Conservation (phyloP, 2,329 filamentous ascomycete species). For the Aureobasidium pullulans region DNA sequence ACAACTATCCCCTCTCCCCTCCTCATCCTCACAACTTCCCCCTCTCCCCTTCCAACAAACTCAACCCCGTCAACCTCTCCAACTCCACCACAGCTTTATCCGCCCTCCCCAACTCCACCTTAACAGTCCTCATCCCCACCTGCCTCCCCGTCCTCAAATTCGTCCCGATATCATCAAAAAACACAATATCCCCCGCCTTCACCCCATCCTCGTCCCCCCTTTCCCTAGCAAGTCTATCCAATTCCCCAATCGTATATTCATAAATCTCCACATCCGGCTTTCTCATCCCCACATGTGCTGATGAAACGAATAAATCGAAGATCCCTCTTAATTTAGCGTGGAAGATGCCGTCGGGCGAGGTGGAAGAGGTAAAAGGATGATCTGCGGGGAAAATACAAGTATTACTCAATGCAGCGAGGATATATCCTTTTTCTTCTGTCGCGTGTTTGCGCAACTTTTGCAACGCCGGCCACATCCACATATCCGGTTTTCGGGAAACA, state of each 20-base stretch:
- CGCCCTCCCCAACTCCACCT: conserved; percentile 70
- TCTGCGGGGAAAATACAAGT: conserved; percentile 77
- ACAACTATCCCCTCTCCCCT: no score
- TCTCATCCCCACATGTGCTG: conserved; percentile 75
- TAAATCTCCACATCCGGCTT: conserved; percentile 87
- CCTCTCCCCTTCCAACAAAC: conserved; percentile 29
- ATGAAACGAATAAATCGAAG: conserved; percentile 85
- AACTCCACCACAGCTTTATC: conserved; percentile 76
- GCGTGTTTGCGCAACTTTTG: conserved; percentile 49
- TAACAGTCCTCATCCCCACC: conserved; percentile 73
- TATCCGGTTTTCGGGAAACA: conserved; percentile 62
- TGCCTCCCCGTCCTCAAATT: conserved; percentile 75
- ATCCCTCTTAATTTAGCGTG: conserved; percentile 49
- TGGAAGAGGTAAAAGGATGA: conserved; percentile 56
- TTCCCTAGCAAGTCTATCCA: conserved; percentile 55
- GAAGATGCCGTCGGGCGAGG: conserved; percentile 31
- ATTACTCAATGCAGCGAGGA: conserved; percentile 80
- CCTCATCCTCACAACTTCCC: no score
- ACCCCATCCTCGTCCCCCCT: conserved; percentile 51
- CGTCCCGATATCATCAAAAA: conserved; percentile 89
- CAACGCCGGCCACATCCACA: conserved; percentile 81
- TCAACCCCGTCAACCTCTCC: conserved; percentile 65
- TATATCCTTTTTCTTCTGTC: conserved; percentile 38
- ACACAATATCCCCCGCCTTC: conserved; percentile 62
- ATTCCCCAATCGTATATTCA: conserved; percentile 57